Conservation (phyloP, 2,329 filamentous ascomycete genomes). For the Knufia petricola region DNA sequence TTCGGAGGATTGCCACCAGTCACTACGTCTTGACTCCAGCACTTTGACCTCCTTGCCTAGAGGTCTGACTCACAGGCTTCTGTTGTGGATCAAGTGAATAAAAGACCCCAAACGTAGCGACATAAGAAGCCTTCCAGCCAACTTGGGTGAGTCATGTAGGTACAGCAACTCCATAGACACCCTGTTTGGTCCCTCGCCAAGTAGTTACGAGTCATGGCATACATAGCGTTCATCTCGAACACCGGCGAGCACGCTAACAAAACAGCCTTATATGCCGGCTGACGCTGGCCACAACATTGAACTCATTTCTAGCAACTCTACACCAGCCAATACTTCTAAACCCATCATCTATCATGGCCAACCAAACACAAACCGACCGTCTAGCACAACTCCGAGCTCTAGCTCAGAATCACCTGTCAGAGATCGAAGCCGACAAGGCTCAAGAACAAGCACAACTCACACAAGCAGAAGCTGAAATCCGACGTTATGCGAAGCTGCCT, state of each 20-base stretch:
- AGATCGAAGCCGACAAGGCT: conserved; percentile 7
- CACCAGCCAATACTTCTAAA: neutral
- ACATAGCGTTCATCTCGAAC: neutral
- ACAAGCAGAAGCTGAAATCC: conserved; percentile 6
- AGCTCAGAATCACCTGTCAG: conserved; percentile 5
- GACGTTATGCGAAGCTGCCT: conserved; percentile 3
- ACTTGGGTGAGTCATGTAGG: neutral
- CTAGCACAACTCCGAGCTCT: conserved; percentile 6
- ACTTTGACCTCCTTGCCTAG: neutral
- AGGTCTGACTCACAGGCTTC: neutral
- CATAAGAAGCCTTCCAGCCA: neutral
- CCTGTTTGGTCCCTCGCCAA: too few relatives aligned
- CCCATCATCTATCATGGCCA: neutral
- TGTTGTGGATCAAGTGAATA: too few relatives aligned
- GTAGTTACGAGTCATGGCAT: neutral
- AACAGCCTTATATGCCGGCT: neutral
- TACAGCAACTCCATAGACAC: too few relatives aligned
- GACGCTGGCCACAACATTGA: neutral
- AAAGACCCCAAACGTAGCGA: neutral
- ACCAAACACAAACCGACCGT: neutral
- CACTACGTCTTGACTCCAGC: neutral
- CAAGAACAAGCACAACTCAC: neutral
- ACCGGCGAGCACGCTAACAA: neutral
- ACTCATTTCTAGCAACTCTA: too few relatives aligned
- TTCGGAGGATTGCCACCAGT: too few relatives aligned